Percentiles rank a stretch among this genome's conserved stretches.
Evolutionary conservation across 1,284 basidiomycete species (phyloP).

Genomic region (Trichosporon ovoides): DNA sequence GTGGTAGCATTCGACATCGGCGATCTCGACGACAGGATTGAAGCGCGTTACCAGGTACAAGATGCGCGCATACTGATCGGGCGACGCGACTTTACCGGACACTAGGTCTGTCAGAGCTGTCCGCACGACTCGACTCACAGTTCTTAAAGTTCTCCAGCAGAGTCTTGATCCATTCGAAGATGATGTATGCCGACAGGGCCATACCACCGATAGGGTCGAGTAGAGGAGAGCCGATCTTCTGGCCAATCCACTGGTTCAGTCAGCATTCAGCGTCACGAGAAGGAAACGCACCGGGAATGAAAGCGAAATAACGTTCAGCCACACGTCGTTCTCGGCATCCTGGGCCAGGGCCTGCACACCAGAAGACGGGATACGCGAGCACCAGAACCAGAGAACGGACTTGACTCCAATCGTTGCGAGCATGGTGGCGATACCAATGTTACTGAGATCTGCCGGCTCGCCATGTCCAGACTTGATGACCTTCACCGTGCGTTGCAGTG

Average conservation of each 20-base stretch:
- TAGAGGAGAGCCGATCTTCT: slow-evolving; percentile 35
- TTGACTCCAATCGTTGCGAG: slow-evolving; percentile 55
- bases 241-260: slow-evolving; percentile 38
- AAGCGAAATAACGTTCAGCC: slow-evolving; percentile 56
- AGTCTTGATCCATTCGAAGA: slow-evolving; percentile 49
- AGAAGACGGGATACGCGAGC: slow-evolving; percentile 44
- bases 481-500: slow-evolving; percentile 36
- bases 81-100: slow-evolving; percentile 36
- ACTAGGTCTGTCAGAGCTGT: slow-evolving; percentile 23
- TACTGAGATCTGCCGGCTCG: slow-evolving; percentile 40
- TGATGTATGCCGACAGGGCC: slow-evolving; percentile 51
- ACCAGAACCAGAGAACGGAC: slow-evolving; percentile 50
- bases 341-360: slow-evolving; percentile 49
- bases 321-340: slow-evolving; percentile 55
- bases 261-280: slow-evolving; percentile 22
- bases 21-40: slow-evolving; percentile 46
- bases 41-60: slow-evolving; percentile 52
- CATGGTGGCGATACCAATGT: slow-evolving; percentile 51
- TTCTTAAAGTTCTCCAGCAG: slow-evolving; percentile 51
- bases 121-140: slow-evolving; percentile 22
- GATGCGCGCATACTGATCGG: slow-evolving; percentile 45
- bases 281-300: slow-evolving; percentile 52
- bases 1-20: slow-evolving; percentile 48
- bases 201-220: slow-evolving; percentile 53
- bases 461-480: slow-evolving; percentile 33